Evolutionary conservation across 495 filamentous ascomycete genomes (phyloP).

Genomic region (Bathelium albidoporum): DNA sequence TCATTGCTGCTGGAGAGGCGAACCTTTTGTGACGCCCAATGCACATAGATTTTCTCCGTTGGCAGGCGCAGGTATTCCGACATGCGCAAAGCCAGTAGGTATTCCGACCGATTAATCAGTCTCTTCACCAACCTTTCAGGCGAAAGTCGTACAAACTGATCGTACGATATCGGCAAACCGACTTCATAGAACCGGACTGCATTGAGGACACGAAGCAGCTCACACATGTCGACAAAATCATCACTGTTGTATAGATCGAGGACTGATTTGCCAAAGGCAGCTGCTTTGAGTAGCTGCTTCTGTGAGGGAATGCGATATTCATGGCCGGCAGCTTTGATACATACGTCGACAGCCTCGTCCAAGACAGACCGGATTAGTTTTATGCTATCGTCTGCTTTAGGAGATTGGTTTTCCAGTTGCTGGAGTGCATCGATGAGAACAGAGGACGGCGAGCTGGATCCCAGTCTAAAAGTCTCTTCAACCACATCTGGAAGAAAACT

Average conservation of each 20-base stretch:
- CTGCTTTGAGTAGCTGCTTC: constrained; percentile 87
- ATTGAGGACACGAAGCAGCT: constrained; percentile 84
- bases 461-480: constrained; percentile 79
- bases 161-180: constrained; percentile 82
- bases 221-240: constrained; percentile 97
- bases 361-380: constrained; percentile 80
- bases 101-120: constrained; percentile 79
- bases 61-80: constrained; percentile 80
- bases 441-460: constrained; percentile 77
- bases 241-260: constrained; percentile 94
- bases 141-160: constrained; percentile 78
- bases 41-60: constrained; percentile 82
- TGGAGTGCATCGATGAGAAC: constrained; percentile 86
- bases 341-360: constrained; percentile 83
- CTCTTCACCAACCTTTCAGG: constrained; percentile 78
- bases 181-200: constrained; percentile 85
- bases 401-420: constrained; percentile 83
- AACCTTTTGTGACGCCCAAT: constrained; percentile 95
- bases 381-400: constrained; percentile 95
- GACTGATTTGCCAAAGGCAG: constrained; percentile 94
- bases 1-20: constrained; percentile 75
- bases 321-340: constrained; percentile 81
- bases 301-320: constrained; percentile 89
- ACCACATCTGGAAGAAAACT: constrained; percentile 49
- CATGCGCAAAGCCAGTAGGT: constrained; percentile 81